These are phyloP conservation scores for Phyllosticta paracitricarpa DNA, from an alignment of 2,329 filamentous ascomycete genomes.

Conservation along the genomic window DNA sequence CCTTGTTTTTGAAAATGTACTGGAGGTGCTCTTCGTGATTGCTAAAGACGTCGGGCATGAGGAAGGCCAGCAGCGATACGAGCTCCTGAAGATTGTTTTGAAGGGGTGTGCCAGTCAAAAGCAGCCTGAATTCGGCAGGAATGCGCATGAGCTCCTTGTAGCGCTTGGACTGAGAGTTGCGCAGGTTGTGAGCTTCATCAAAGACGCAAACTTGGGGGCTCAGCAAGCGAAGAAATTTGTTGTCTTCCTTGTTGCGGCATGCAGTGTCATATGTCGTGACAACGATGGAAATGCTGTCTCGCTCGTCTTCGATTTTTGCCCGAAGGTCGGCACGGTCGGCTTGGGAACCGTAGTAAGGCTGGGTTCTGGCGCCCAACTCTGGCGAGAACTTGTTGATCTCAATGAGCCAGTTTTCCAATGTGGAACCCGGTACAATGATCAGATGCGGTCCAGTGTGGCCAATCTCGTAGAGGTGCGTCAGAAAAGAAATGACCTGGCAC, in stretches of 20 bases:
- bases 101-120: conserved; percentile 83
- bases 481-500: conserved; percentile 86
- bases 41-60: conserved; percentile 76
- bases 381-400: conserved; percentile 87
- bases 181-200: conserved; percentile 89
- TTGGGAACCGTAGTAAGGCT: conserved; percentile 63
- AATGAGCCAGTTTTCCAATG: conserved; percentile 87
- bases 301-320: conserved; percentile 53
- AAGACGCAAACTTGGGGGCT: conserved; percentile 59
- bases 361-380: conserved; percentile 49
- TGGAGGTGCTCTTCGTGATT: conserved; percentile 69
- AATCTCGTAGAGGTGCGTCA: conserved; percentile 70
- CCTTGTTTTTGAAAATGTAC: conserved; percentile 84
- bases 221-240: conserved; percentile 51
- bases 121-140: conserved; percentile 68
- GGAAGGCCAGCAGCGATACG: conserved; percentile 82
- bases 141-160: conserved; percentile 74
- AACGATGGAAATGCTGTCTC: conserved; percentile 57
- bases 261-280: conserved; percentile 65
- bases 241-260: conserved; percentile 47
- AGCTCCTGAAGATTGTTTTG: conserved; percentile 94
- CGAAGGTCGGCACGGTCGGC: conserved; percentile 58
- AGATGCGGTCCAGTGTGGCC: conserved; percentile 63
- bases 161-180: conserved; percentile 73
- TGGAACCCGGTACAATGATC: conserved; percentile 85